phyloP scores from a whole-genome alignment of 2,329 filamentous ascomycete species.

The Aureobasidium melanogenum region DNA sequence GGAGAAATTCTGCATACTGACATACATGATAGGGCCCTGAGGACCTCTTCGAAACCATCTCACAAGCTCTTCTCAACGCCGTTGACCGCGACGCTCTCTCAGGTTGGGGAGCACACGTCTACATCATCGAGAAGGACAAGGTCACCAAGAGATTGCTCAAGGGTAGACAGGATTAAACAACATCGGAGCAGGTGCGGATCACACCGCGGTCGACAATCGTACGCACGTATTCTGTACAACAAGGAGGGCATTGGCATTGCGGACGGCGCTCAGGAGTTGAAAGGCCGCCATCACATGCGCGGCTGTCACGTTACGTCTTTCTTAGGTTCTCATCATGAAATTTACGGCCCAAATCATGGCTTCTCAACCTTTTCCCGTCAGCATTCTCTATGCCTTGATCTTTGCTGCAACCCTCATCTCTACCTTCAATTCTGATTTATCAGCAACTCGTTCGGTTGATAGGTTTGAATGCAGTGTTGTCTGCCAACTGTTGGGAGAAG shows the following conservation, averaged over 20 bases:
- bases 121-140: slow-evolving; percentile 99
- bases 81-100: slow-evolving; percentile 94
- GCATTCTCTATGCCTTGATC: not conserved
- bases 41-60: slow-evolving; percentile 96
- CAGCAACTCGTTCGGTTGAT: not conserved
- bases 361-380: not conserved
- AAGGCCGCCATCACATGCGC: slow-evolving; percentile 4
- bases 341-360: slow-evolving; percentile 11
- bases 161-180: slow-evolving; percentile 70
- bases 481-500: not conserved
- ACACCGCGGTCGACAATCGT: not conserved
- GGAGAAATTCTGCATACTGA: slow-evolving; percentile 1
- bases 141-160: slow-evolving; percentile 98
- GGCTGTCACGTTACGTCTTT: slow-evolving; percentile 12
- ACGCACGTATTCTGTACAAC: slow-evolving; percentile 10
- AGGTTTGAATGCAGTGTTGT: not conserved
- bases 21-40: slow-evolving; percentile 62
- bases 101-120: slow-evolving; percentile 97
- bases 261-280: slow-evolving; percentile 13
- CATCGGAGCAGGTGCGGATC: not conserved
- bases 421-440: not conserved
- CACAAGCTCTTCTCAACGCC: slow-evolving; percentile 88
- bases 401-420: not conserved
- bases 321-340: slow-evolving; percentile 12
- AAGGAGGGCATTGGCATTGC: slow-evolving; percentile 10